These are phyloP conservation scores for Fusarium udum DNA, from an alignment of 2,329 filamentous ascomycete species.

Conservation along the genomic window DNA sequence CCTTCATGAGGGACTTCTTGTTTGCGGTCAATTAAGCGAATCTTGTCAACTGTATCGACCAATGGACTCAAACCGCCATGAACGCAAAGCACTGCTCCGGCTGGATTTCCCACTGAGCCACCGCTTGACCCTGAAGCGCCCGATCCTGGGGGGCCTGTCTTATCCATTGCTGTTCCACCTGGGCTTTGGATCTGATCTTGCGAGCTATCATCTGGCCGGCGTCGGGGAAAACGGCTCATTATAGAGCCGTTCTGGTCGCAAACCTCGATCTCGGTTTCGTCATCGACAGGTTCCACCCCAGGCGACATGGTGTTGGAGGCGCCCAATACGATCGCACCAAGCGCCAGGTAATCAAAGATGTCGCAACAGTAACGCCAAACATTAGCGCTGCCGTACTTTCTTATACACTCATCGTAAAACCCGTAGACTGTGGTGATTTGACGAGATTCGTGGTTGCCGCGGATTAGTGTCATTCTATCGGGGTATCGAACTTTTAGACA, in stretches of 20 bases:
- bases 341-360: conserved; percentile 94
- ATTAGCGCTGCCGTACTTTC: conserved; percentile 96
- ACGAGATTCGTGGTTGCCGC: conserved; percentile 94
- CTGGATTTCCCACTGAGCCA: conserved; percentile 71
- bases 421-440: conserved; percentile 98
- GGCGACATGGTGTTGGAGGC: conserved; percentile 72
- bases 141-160: conserved; percentile 79
- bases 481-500: conserved; percentile 98
- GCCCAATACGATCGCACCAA: conserved; percentile 90
- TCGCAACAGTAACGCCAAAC: conserved; percentile 98
- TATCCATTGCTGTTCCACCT: conserved; percentile 42
- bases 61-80: conserved; percentile 92
- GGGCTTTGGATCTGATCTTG: conserved; percentile 44
- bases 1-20: conserved; percentile 99
- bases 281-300: conserved; percentile 63
- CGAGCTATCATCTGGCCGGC: conserved; percentile 42
- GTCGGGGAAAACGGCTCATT: conserved; percentile 75
- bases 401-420: conserved; percentile 96
- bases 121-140: conserved; percentile 77
- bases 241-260: conserved; percentile 84
- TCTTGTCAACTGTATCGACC: conserved; percentile 94
- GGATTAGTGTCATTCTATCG: conserved; percentile 94
- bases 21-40: conserved; percentile 91
- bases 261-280: conserved; percentile 91
- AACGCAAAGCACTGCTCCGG: conserved; percentile 91